These are phyloP conservation scores for Coriolopsis trogii DNA, from an alignment of 1,284 basidiomycete genomes.

Conservation along the genomic window DNA sequence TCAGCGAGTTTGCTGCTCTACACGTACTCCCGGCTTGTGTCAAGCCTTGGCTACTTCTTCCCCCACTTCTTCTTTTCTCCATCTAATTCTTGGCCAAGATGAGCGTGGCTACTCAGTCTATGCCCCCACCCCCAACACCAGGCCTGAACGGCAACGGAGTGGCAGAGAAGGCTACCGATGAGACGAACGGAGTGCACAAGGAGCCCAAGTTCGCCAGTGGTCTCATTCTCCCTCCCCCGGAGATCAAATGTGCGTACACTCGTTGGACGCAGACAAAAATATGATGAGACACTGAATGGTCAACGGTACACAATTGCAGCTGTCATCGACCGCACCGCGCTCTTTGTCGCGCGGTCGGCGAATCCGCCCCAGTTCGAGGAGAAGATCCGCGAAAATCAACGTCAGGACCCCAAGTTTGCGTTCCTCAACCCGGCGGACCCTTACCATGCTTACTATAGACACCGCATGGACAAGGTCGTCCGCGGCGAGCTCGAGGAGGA, in stretches of 20 bases:
- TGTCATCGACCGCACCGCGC: conserved; percentile 95
- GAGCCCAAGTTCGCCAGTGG: conserved; percentile 74
- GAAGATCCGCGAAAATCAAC: conserved; percentile 93
- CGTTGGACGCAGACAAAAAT: not conserved
- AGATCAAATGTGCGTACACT: conserved; percentile 79
- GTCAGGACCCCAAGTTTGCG: conserved; percentile 94
- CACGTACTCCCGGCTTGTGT: conserved; percentile 8
- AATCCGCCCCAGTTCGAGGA: conserved; percentile 92
- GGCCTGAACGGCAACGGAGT: conserved; percentile 40
- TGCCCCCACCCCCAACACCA: conserved; percentile 35
- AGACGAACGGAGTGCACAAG: conserved; percentile 43
- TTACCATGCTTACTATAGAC: conserved; percentile 95
- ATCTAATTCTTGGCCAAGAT: conserved; percentile 18
- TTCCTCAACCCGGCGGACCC: conserved; percentile 95
- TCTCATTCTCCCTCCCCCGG: conserved; percentile 89
- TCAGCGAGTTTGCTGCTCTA: conserved; percentile 8
- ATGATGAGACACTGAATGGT: conserved; percentile 3
- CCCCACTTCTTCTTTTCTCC: conserved; percentile 1
- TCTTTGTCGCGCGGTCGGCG: conserved; percentile 90
- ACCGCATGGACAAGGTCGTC: conserved; percentile 80
- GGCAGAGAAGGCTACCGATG: conserved; percentile 40
- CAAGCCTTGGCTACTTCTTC: conserved; percentile 5
- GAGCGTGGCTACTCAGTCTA: conserved; percentile 47
- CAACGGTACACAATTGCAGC: conserved; percentile 45
- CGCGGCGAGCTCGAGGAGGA: conserved; percentile 78